A percentile compares a stretch with the other conserved stretches of the same genome.
These are phyloP conservation scores for Phytophthora tentaculata DNA, from an alignment of 352 stramenopile species.

Conservation along the genomic window DNA sequence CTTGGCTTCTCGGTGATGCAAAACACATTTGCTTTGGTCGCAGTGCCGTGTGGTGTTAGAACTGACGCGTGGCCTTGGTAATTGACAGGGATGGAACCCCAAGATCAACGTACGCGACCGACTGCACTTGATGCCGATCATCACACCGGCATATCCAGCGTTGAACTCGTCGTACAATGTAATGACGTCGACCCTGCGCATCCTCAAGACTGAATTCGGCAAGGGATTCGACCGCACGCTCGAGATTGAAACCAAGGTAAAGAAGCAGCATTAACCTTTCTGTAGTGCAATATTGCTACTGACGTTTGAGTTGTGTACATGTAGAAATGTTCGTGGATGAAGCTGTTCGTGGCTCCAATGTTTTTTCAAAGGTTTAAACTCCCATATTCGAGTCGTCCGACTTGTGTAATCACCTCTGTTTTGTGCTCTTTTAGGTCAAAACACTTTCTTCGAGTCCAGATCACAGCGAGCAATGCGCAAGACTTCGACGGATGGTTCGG, in stretches of 20 bases:
- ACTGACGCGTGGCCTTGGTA: constrained; percentile 1
- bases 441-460: constrained; percentile 84
- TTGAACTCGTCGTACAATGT: constrained; percentile 99
- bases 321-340: constrained; percentile 79
- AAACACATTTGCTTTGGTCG: constrained; percentile 1
- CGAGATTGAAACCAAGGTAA: constrained; percentile 87
- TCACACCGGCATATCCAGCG: constrained; percentile 97
- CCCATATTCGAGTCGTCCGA: too few relatives aligned
- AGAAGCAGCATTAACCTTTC: too few relatives aligned
- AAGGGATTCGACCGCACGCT: constrained; percentile 66
- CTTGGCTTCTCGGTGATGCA: constrained; percentile 70
- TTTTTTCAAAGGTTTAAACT: constrained; percentile 86
- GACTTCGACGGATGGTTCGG: constrained; percentile 83
- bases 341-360: constrained; percentile 71
- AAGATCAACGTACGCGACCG: constrained; percentile 85
- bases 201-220: constrained; percentile 92
- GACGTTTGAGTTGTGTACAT: too few relatives aligned
- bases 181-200: constrained; percentile 87
- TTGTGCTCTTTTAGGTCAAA: constrained; percentile 52
- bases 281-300: too few relatives aligned
- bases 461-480: constrained; percentile 58
- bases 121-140: constrained; percentile 98
- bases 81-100: constrained; percentile 91
- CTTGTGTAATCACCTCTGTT: constrained; percentile 9
- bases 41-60: constrained; percentile 3